Evolutionary conservation across 108 stramenopile species (phyloP).

Genomic region (Nannochloropsis gaditana): DNA sequence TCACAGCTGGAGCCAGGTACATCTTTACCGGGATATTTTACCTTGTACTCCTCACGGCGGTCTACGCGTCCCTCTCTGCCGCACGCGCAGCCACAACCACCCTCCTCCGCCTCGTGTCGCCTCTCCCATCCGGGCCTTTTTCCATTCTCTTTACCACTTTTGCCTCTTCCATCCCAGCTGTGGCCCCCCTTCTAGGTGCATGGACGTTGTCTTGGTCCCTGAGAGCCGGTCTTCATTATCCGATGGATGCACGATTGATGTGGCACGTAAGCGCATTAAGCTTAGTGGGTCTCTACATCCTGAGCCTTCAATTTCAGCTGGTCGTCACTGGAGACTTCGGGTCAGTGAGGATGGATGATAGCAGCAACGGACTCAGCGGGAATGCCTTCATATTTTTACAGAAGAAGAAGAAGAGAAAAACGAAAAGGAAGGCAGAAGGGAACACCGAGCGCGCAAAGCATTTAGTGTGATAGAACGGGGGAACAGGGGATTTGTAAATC

Average conservation of each 20-base stretch:
- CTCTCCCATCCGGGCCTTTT: background rate
- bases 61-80: background rate
- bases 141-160: background rate
- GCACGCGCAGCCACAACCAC: background rate
- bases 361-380: background rate
- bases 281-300: background rate
- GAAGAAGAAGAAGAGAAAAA: background rate
- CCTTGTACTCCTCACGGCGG: background rate
- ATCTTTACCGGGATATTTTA: background rate
- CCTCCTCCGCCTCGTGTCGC: background rate
- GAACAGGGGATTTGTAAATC: too few relatives aligned
- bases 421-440: background rate
- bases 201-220: background rate
- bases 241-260: background rate
- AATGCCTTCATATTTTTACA: background rate
- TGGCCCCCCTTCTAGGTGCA: background rate
- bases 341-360: conserved; percentile 15
- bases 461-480: too few relatives aligned
- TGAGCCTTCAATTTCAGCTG: background rate
- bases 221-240: background rate
- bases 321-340: background rate
- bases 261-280: background rate
- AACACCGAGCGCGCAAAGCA: too few relatives aligned
- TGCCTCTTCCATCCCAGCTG: background rate
- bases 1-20: background rate